Evolutionary conservation across 2,329 filamentous ascomycete genomes (phyloP).

Genomic region (Dactylellina leptospora): DNA sequence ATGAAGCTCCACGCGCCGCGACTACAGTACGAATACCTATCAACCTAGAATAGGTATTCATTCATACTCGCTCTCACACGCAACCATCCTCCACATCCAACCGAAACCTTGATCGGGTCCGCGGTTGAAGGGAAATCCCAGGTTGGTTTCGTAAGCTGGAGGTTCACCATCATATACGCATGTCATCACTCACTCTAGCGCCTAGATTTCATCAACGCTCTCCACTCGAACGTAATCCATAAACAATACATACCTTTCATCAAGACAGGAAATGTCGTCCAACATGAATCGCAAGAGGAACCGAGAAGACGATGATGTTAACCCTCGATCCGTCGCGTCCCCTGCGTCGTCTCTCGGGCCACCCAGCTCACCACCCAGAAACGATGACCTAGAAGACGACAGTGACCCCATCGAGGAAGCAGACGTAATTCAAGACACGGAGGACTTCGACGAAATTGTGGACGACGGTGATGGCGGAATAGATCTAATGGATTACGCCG

Average conservation of each 20-base stretch:
- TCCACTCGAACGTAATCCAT: background rate
- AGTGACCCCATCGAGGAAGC: conserved; percentile 52
- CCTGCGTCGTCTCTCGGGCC: conserved; percentile 56
- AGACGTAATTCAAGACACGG: conserved; percentile 69
- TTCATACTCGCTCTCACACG: too few species aligned
- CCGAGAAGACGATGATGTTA: conserved; percentile 31
- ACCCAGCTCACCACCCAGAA: conserved; percentile 59
- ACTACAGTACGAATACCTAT: too few species aligned
- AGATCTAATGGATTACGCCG: conserved; percentile 74
- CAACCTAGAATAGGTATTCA: too few species aligned
- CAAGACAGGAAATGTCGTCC: conserved; percentile 7
- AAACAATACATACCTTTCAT: background rate
- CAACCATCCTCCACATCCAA: too few species aligned
- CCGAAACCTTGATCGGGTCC: too few species aligned
- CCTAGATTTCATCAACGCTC: too few species aligned
- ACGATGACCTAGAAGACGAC: conserved; percentile 54
- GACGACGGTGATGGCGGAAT: conserved; percentile 76
- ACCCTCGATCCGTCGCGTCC: conserved; percentile 29
- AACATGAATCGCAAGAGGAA: conserved; percentile 20
- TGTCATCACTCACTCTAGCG: too few species aligned
- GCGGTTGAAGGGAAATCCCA: too few species aligned
- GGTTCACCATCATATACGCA: too few species aligned
- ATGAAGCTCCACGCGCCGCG: too few species aligned
- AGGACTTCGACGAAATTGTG: conserved; percentile 67
- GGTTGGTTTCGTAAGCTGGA: too few species aligned